Evolutionary conservation across 2,329 filamentous ascomycete genomes (phyloP).

Genomic region (Ceratocystis lukuohia): DNA sequence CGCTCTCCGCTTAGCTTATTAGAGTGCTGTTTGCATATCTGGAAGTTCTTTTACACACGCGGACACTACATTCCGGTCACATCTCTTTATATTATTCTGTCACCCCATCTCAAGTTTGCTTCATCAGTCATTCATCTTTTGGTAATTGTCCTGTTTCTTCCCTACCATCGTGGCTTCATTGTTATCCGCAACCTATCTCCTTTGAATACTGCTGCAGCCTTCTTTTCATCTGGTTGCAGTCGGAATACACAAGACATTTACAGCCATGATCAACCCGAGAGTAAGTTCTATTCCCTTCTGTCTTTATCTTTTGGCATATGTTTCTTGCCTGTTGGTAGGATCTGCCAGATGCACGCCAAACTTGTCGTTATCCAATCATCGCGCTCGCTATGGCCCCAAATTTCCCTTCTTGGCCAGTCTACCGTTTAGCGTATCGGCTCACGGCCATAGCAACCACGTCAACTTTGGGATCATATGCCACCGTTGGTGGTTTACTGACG

Average conservation of each 20-base stretch:
- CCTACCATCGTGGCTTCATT: not conserved
- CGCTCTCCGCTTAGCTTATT: not conserved
- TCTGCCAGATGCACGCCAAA: conserved; percentile 12
- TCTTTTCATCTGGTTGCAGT: not conserved
- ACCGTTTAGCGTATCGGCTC: conserved; percentile 4
- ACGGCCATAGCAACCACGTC: not conserved
- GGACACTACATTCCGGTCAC: not conserved
- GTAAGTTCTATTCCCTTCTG: conserved; percentile 1
- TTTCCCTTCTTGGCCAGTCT: conserved; percentile 17
- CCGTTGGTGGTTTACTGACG: not conserved
- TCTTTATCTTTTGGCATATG: not conserved
- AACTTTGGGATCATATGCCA: not conserved
- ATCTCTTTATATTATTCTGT: conserved; percentile 6
- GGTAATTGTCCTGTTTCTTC: not conserved
- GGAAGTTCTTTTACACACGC: not conserved
- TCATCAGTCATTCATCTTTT: not conserved
- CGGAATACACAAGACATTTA: not conserved
- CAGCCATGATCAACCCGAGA: conserved; percentile 12
- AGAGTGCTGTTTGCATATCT: not conserved
- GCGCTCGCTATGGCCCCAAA: conserved; percentile 8
- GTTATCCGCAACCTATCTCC: not conserved
- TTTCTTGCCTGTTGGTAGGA: conserved; percentile 5
- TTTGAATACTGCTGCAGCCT: not conserved
- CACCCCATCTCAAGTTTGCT: not conserved
- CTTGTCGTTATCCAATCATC: conserved; percentile 13